phyloP scores from a whole-genome alignment of 169 alveolate species.

The Plasmodium knowlesi region DNA sequence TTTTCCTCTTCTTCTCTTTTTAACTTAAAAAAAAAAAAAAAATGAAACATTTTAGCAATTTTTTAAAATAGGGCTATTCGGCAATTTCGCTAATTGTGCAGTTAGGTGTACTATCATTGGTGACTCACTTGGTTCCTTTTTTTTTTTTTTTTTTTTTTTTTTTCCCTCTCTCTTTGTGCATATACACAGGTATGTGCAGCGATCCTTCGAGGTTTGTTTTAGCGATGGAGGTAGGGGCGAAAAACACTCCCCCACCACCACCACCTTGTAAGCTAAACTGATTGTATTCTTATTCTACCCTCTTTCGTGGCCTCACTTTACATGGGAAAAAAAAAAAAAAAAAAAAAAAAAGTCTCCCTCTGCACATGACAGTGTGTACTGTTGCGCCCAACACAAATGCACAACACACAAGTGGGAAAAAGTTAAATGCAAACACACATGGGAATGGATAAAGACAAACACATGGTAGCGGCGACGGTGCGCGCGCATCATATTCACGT shows the following conservation, averaged over 20 bases:
- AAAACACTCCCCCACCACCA: neutral
- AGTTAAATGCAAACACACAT: neutral
- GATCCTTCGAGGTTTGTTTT: neutral
- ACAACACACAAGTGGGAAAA: neutral
- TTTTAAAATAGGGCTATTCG: neutral
- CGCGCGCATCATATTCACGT: neutral
- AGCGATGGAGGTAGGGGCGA: neutral
- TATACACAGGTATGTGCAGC: neutral
- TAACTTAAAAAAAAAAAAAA: neutral
- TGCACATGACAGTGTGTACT: neutral
- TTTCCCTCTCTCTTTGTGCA: neutral
- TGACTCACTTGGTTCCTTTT: neutral
- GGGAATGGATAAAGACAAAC: conserved; percentile 11
- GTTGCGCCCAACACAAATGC: neutral
- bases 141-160: neutral
- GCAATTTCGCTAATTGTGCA: neutral
- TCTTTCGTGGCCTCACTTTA: neutral
- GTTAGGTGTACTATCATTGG: neutral
- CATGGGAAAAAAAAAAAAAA: neutral
- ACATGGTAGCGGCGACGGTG: neutral
- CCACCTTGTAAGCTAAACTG: neutral
- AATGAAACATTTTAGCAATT: neutral
- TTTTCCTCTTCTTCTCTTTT: neutral
- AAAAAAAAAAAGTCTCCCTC: neutral
- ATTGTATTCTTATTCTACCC: neutral